phyloP scores from a whole-genome alignment of 139 green algal species.

The Marvania coccoides region DNA sequence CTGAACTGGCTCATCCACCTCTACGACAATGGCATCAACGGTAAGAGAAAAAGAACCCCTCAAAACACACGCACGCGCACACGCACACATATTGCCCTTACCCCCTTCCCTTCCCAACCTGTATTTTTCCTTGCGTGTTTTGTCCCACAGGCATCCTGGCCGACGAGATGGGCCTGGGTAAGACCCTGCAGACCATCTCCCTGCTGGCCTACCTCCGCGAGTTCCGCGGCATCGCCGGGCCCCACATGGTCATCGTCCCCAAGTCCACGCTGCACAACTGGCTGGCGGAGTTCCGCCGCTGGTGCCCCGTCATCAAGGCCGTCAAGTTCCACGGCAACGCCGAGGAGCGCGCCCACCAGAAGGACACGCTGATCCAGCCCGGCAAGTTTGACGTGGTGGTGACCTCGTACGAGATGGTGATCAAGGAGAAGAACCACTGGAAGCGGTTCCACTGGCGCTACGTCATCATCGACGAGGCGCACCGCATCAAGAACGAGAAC shows the following conservation, averaged over 20 bases:
- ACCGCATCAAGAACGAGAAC: slow-evolving; percentile 99
- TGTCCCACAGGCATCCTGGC: slow-evolving; percentile 98
- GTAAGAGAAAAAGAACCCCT: too few species aligned
- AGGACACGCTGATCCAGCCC: slow-evolving; percentile 49
- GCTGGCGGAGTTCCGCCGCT: slow-evolving; percentile 96
- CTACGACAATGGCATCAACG: slow-evolving; percentile 99
- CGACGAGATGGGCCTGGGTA: slow-evolving; percentile 98
- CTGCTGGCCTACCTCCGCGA: slow-evolving; percentile 93
- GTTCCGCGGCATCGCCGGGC: slow-evolving; percentile 91
- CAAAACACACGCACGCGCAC: too few species aligned
- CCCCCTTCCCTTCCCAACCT: too few species aligned
- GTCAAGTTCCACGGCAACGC: slow-evolving; percentile 95
- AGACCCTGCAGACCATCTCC: slow-evolving; percentile 98
- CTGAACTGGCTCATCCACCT: slow-evolving; percentile 99
- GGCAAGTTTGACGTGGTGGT: slow-evolving; percentile 93
- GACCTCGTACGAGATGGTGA: slow-evolving; percentile 98
- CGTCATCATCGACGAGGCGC: slow-evolving; percentile 99
- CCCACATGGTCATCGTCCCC: slow-evolving; percentile 96
- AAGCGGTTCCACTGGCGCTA: slow-evolving; percentile 95
- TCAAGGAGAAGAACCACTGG: slow-evolving; percentile 97
- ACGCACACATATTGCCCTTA: too few species aligned
- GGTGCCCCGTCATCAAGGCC: slow-evolving; percentile 80
- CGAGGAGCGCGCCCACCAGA: slow-evolving; percentile 73
- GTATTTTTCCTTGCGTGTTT: too few species aligned
- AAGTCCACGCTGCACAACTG: slow-evolving; percentile 99